Percentiles rank a stretch among this genome's conserved stretches.
phyloP scores from a whole-genome alignment of 805 yeast species.

The Hanseniaspora mollemarum region DNA sequence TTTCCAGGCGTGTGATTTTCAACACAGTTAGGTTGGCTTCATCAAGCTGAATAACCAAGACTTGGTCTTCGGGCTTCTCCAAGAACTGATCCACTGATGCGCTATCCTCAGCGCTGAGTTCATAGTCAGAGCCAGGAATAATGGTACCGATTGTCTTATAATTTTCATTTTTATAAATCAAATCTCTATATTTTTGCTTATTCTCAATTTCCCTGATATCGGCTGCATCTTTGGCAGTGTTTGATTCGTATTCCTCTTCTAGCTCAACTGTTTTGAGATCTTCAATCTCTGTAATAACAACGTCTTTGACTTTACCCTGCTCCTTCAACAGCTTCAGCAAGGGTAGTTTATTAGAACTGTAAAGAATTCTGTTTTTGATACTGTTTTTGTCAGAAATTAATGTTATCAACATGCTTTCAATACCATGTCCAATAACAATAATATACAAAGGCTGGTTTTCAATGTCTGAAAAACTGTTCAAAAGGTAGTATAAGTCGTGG shows the following conservation, averaged over 20 bases:
- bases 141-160: conserved; percentile 15
- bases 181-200: conserved; percentile 13
- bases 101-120: conserved; percentile 22
- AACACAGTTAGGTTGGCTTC: conserved; percentile 28
- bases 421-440: conserved; percentile 26
- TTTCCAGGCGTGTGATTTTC: conserved; percentile 13
- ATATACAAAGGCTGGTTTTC: conserved; percentile 39
- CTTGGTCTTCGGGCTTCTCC: conserved; percentile 35
- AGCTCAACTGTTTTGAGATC: conserved; percentile 24
- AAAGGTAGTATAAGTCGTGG: conserved; percentile 22
- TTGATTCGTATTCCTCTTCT: conserved; percentile 16
- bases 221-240: conserved; percentile 19
- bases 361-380: conserved; percentile 79
- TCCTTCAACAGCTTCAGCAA: conserved; percentile 64
- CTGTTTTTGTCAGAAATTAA: conserved; percentile 80
- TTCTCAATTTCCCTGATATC: conserved; percentile 27
- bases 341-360: conserved; percentile 80
- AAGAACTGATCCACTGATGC: conserved; percentile 33
- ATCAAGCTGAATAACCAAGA: conserved; percentile 33
- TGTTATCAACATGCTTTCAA: conserved; percentile 34
- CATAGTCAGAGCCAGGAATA: conserved; percentile 23
- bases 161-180: conserved; percentile 13
- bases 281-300: conserved; percentile 28
- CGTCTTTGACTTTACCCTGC: conserved; percentile 29
- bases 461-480: conserved; percentile 26